Base-by-base conservation (phyloP, 257 asterid species). In the Voacanga thouarsii region DNA sequence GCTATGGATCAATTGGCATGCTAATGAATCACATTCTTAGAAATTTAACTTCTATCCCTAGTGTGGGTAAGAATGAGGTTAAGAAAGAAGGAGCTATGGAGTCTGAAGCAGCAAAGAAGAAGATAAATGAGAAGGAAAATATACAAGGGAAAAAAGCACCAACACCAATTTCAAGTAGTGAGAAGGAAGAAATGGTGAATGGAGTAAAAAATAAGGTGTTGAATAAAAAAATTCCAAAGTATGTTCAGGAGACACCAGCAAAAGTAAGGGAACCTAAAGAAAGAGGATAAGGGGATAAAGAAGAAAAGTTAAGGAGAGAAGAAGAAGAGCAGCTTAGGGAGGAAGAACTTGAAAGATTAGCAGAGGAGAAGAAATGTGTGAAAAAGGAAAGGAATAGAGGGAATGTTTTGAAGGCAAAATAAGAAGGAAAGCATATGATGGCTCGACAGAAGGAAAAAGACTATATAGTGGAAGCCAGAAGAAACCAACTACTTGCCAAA, bases 401-500 rank as follows among this genome's bases (percentile, higher is more conserved):
- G 84, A 96, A 93, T 81, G 83, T 90, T 60, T 77, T 82, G 85
- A 92, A 89, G 91, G 92, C 89, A 84, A 96, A 90, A 82, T 92
- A 56, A 80, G 97, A 96, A 71, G 99, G 98, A 59, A 96, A 85
- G 81, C 86, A 89, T 67, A 84, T 90, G 59, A 93, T 98, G 0
- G 96, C 87, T 76, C 93, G 90, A 85, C 97, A 96, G 82, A 93
- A 92, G 89, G 96, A 92, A 84, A 97, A 90, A 86, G 96, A 96
- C 80, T 91, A 92, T 78, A 90, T 96, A 83, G 76, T 82, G 84
- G 98, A 96, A 85, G 90, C 94, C 75, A 89, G 92, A 92, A 87
- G 96, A 84, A 92, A 90, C 49, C 97, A 96, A 80, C 83, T 96
- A 79, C 91, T 96, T 64, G 93, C 89, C 44, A 95, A 87, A 81